These are phyloP conservation scores for Phyllosticta citriasiana DNA, from an alignment of 2,329 filamentous ascomycete genomes.

Conservation along the genomic window DNA sequence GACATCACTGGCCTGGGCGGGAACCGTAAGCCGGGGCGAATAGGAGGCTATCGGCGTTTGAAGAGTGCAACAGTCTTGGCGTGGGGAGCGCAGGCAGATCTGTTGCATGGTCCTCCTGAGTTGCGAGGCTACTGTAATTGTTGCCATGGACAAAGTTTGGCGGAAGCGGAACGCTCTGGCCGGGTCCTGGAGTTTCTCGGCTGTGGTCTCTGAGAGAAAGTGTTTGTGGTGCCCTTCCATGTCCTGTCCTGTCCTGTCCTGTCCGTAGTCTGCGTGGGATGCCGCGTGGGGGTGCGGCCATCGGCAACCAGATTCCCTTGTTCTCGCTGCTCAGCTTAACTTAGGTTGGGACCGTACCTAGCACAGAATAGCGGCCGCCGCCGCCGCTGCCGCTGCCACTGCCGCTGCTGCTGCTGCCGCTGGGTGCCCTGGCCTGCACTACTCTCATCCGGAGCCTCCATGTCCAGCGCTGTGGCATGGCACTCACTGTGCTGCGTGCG, in stretches of 20 bases:
- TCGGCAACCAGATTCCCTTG: conserved; percentile 10
- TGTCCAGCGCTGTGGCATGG: no score
- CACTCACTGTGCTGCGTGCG: no score
- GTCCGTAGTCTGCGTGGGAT: background rate
- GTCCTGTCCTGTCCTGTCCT: no score
- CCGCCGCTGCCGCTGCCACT: background rate
- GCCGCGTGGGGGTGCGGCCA: conserved; percentile 4
- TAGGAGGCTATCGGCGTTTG: conserved; percentile 13
- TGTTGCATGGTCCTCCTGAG: conserved; percentile 11
- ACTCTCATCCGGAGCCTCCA: no score
- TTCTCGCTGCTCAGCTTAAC: background rate
- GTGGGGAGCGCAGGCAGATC: conserved; percentile 23
- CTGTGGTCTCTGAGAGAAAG: background rate
- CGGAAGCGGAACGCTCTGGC: no score
- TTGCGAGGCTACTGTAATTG: background rate
- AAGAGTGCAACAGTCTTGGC: conserved; percentile 11
- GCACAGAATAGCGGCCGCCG: background rate
- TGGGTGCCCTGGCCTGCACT: no score
- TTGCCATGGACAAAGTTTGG: background rate
- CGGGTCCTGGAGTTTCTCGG: no score
- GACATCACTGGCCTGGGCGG: conserved; percentile 8
- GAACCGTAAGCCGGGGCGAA: conserved; percentile 7
- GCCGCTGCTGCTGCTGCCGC: no score
- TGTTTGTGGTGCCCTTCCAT: no score
- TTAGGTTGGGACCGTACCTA: background rate